A percentile compares a stretch with the other conserved stretches of the same genome.
Conservation (phyloP, 2,329 filamentous ascomycete species). For the Colletotrichum tanaceti region DNA sequence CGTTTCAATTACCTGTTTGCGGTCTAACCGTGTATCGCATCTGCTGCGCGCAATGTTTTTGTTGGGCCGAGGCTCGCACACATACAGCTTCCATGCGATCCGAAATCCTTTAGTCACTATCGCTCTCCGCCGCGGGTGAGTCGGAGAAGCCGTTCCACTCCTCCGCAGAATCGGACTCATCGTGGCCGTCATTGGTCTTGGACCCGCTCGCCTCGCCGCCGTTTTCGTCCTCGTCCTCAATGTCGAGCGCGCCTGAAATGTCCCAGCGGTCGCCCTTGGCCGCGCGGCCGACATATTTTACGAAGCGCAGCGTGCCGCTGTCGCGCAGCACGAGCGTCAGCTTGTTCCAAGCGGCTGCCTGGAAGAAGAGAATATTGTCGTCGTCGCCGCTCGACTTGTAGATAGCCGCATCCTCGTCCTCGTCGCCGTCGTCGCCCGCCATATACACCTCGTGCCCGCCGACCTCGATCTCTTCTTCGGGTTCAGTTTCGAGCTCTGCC, state of each 20-base stretch:
- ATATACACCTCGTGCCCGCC: constrained; percentile 93
- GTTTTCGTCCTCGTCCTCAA: constrained; percentile 67
- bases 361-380: constrained; percentile 73
- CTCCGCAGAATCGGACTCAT: constrained; percentile 54
- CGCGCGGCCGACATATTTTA: constrained; percentile 90
- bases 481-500: constrained; percentile 43
- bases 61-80: background rate
- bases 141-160: constrained; percentile 70
- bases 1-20: too few relatives aligned
- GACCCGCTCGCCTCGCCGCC: constrained; percentile 51
- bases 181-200: constrained; percentile 46
- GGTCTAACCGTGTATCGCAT: too few relatives aligned
- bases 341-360: constrained; percentile 83
- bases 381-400: constrained; percentile 86
- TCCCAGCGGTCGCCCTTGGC: constrained; percentile 95
- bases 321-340: constrained; percentile 92
- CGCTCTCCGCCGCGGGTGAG: constrained; percentile 42
- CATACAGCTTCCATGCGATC: background rate
- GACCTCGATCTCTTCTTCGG: constrained; percentile 54
- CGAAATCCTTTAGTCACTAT: constrained; percentile 49
- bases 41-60: background rate
- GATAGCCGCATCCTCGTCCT: constrained; percentile 77
- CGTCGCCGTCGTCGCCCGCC: constrained; percentile 82
- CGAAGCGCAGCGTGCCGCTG: constrained; percentile 86
- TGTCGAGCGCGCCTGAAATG: constrained; percentile 81